Evolutionary conservation across 306 rosid genomes (phyloP).

Genomic region (Oemleria cerasiformis): DNA sequence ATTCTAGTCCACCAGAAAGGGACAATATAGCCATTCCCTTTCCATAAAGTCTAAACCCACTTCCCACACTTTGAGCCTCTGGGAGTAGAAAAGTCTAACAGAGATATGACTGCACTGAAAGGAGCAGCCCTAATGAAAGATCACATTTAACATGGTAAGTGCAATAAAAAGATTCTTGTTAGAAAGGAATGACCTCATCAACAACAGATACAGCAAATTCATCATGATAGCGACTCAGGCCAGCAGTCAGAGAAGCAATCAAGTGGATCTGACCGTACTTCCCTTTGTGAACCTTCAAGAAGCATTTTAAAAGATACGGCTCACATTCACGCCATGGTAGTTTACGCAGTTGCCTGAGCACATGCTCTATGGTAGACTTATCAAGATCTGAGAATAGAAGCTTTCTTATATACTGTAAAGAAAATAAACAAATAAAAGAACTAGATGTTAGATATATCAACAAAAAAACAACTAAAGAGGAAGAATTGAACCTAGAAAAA

Average conservation of each 20-base stretch:
- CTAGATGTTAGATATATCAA: constrained; percentile 15
- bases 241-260: constrained; percentile 95
- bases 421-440: constrained; percentile 6
- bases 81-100: not conserved
- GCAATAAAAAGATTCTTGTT: constrained; percentile 14
- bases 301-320: constrained; percentile 85
- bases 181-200: constrained; percentile 67
- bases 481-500: constrained; percentile 8
- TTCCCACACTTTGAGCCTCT: not conserved
- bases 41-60: not conserved
- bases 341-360: constrained; percentile 96
- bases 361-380: constrained; percentile 89
- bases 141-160: constrained; percentile 14
- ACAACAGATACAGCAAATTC: constrained; percentile 94
- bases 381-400: constrained; percentile 95
- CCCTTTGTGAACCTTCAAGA: constrained; percentile 95
- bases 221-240: constrained; percentile 96
- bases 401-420: constrained; percentile 86
- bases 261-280: constrained; percentile 98
- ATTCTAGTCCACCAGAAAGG: not conserved
- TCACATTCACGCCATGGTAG: constrained; percentile 97
- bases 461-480: not conserved
- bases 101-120: not conserved
- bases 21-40: not conserved
- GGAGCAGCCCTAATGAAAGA: not conserved